Evolutionary conservation across 257 asterid genomes (phyloP).

Genomic region (Solanum clarkiae): DNA sequence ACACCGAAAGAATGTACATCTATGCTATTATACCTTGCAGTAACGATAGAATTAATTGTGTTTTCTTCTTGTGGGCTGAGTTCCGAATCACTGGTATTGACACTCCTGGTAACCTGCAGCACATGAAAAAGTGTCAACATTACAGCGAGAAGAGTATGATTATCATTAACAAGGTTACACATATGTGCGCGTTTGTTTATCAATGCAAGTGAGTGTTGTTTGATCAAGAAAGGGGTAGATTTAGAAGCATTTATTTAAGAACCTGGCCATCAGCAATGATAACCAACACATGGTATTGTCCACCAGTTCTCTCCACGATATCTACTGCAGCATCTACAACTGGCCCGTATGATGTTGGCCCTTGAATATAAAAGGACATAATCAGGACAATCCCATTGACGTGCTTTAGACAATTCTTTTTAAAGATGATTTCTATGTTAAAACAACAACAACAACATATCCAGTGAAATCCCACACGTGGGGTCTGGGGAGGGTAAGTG

Average conservation of each 20-base stretch:
- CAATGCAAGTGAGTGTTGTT: neutral
- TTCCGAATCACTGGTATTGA: conserved; percentile 31
- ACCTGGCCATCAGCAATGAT: conserved; percentile 93
- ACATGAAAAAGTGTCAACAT: conserved; percentile 1
- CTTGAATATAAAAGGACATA: conserved; percentile 16
- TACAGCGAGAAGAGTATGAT: neutral
- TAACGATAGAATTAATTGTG: conserved; percentile 57
- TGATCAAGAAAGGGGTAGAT: neutral
- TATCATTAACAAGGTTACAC: neutral
- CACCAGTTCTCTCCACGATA: conserved; percentile 75
- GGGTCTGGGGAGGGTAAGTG: no score
- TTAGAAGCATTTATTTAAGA: neutral
- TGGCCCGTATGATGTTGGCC: conserved; percentile 82
- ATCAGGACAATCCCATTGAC: neutral
- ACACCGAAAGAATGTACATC: neutral
- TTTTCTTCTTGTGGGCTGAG: conserved; percentile 60
- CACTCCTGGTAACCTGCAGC: conserved; percentile 66
- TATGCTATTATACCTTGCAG: conserved; percentile 43
- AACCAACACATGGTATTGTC: conserved; percentile 75
- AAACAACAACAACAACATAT: no score
- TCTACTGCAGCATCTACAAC: conserved; percentile 79
- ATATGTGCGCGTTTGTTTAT: neutral
- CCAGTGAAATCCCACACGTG: no score
- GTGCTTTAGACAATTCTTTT: neutral
- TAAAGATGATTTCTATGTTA: neutral